These are phyloP conservation scores for Rubia peregrina DNA, from an alignment of 305 asterid species.

Conservation along the genomic window DNA sequence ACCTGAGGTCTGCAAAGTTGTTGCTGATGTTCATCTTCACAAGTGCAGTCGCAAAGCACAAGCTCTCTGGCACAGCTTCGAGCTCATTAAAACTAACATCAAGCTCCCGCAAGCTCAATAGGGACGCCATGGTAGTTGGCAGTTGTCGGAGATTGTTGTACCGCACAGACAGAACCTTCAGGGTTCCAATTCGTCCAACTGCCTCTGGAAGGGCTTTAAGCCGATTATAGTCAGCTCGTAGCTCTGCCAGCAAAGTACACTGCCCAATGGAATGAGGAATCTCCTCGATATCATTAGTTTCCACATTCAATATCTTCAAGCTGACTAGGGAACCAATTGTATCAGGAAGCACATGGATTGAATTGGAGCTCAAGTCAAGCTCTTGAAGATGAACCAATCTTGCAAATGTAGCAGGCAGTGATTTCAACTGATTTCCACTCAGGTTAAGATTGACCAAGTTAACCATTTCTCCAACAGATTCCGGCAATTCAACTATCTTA, in stretches of 20 bases:
- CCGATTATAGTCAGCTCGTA: constrained; percentile 73
- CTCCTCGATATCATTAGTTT: constrained; percentile 78
- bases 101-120: constrained; percentile 58
- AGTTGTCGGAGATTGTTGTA: constrained; percentile 72
- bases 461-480: constrained; percentile 61
- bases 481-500: constrained; percentile 57
- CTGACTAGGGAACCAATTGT: constrained; percentile 65
- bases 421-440: constrained; percentile 60
- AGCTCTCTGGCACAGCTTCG: constrained; percentile 86
- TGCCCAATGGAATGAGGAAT: constrained; percentile 84
- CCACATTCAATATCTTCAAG: constrained; percentile 61
- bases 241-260: constrained; percentile 69
- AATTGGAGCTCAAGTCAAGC: constrained; percentile 84
- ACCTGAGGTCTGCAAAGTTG: constrained; percentile 78
- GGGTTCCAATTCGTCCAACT: constrained; percentile 59
- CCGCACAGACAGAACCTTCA: constrained; percentile 74
- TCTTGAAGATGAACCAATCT: constrained; percentile 60
- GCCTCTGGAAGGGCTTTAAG: constrained; percentile 98
- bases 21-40: constrained; percentile 83
- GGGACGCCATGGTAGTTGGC: constrained; percentile 90
- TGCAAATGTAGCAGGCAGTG: constrained; percentile 55
- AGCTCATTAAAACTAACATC: constrained; percentile 88
- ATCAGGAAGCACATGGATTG: constrained; percentile 62
- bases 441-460: constrained; percentile 56
- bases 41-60: constrained; percentile 84